Evolutionary conservation across 2,329 filamentous ascomycete species (phyloP).

Genomic region (Aspergillus niger): DNA sequence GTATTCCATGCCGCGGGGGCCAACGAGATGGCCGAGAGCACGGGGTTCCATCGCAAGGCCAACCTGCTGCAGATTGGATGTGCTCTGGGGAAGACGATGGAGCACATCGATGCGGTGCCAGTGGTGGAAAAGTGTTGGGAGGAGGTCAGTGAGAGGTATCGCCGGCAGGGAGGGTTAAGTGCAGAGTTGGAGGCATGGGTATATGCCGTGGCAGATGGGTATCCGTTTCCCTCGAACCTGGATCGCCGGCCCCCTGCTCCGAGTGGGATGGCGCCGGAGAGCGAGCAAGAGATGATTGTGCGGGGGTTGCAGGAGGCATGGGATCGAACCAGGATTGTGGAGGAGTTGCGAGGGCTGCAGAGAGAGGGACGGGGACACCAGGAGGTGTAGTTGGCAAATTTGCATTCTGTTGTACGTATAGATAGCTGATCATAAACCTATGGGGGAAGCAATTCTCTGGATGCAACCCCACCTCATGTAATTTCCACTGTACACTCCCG

Average conservation of each 20-base stretch:
- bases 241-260: constrained; percentile 58
- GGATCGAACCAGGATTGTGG: constrained; percentile 45
- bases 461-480: too few species aligned
- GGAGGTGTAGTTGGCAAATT: background rate
- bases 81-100: constrained; percentile 67
- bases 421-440: too few species aligned
- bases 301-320: constrained; percentile 48
- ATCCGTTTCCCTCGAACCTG: constrained; percentile 65
- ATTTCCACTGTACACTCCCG: too few species aligned
- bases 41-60: constrained; percentile 56
- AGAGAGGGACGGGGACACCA: background rate
- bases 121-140: constrained; percentile 58
- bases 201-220: constrained; percentile 57
- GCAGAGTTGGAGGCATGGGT: constrained; percentile 52
- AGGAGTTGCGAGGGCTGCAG: constrained; percentile 41
- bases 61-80: constrained; percentile 65
- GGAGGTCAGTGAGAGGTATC: constrained; percentile 55
- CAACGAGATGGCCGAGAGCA: constrained; percentile 43
- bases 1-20: constrained; percentile 65
- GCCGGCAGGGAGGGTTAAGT: constrained; percentile 31
- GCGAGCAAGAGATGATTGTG: constrained; percentile 57
- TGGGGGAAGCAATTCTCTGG: background rate
- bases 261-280: constrained; percentile 62
- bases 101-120: constrained; percentile 56
- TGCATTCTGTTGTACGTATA: too few species aligned